Evolutionary conservation across 805 yeast genomes (phyloP).

Genomic region (Kazachstania psychrophila): DNA sequence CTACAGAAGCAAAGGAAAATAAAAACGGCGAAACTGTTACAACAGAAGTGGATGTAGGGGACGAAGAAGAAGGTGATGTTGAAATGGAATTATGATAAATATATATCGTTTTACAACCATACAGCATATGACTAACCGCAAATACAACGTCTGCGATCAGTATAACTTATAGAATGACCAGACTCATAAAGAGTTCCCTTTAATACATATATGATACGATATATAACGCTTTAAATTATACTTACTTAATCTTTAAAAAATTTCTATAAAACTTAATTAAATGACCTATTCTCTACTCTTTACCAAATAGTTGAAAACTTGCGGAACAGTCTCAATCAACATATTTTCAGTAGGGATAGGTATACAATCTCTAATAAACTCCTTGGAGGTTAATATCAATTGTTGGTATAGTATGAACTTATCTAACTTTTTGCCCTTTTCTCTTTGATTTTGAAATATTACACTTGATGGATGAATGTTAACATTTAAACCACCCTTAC

Average conservation of each 20-base stretch:
- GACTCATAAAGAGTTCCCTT: too few relatives aligned
- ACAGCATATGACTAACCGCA: background rate
- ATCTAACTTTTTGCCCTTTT: constrained; percentile 57
- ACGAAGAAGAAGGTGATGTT: background rate
- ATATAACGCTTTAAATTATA: too few relatives aligned
- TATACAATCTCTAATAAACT: constrained; percentile 77
- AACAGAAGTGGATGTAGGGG: background rate
- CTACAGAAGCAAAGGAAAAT: background rate
- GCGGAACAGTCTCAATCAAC: constrained; percentile 69
- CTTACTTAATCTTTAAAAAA: too few relatives aligned
- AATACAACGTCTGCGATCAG: too few relatives aligned
- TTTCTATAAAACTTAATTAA: too few relatives aligned
- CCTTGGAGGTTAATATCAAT: constrained; percentile 73
- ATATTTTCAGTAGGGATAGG: constrained; percentile 61
- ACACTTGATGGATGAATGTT: constrained; percentile 81
- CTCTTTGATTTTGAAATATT: constrained; percentile 33
- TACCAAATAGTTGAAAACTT: constrained; percentile 30
- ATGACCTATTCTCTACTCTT: too few relatives aligned
- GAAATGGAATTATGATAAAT: constrained; percentile 1
- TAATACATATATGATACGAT: too few relatives aligned
- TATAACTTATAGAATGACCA: too few relatives aligned
- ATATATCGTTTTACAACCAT: background rate
- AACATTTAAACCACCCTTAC: constrained; percentile 60
- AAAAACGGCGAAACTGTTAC: background rate
- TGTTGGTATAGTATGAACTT: constrained; percentile 72